phyloP scores from a whole-genome alignment of 202 grass and related monocot species.

The Saccharum hybrid region DNA sequence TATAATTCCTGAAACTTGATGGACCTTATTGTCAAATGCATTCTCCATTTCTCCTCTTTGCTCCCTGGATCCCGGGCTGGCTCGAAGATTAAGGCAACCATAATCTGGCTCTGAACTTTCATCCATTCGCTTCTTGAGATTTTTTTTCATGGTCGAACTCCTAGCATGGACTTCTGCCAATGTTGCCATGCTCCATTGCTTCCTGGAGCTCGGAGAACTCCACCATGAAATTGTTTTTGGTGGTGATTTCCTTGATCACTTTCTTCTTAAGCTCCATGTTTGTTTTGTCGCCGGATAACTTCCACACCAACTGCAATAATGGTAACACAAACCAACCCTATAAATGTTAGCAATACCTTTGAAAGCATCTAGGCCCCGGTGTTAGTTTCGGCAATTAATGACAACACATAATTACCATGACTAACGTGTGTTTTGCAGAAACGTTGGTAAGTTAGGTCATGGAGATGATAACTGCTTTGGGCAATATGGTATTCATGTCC shows the following conservation, averaged over 20 bases:
- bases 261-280: conserved; percentile 63
- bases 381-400: too few species aligned
- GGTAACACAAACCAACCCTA: neutral
- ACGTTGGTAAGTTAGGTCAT: too few species aligned
- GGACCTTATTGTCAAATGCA: neutral
- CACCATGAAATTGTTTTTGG: conserved; percentile 57
- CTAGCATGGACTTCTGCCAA: neutral
- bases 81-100: neutral
- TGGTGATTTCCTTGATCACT: conserved; percentile 61
- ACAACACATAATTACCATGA: too few species aligned
- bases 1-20: too few species aligned
- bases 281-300: conserved; percentile 54
- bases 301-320: conserved; percentile 68
- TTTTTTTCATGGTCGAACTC: neutral
- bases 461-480: too few species aligned
- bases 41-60: neutral
- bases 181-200: neutral
- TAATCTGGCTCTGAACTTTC: conserved; percentile 5
- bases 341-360: conserved; percentile 2
- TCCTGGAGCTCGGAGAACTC: conserved; percentile 31
- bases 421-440: too few species aligned
- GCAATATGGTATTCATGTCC: too few species aligned
- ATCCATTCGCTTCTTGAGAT: neutral
- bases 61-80: too few species aligned
- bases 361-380: too few species aligned